These are phyloP conservation scores for Gracilaria caudata DNA, from an alignment of 23 red algal genomes.

Conservation along the genomic window DNA sequence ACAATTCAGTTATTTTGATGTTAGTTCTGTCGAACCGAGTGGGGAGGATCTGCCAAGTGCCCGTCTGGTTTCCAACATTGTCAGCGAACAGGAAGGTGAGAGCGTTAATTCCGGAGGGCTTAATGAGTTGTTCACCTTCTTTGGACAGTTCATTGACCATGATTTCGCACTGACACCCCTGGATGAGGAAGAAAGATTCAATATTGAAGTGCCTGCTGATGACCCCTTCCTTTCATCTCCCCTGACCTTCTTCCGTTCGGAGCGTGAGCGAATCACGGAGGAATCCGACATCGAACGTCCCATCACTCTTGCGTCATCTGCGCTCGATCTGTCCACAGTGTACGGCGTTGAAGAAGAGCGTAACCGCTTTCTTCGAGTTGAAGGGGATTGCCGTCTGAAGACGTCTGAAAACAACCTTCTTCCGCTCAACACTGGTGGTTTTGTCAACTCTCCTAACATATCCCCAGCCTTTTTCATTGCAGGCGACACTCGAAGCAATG, in stretches of 20 bases:
- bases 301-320: conserved; percentile 6
- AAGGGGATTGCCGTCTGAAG: conserved; percentile 27
- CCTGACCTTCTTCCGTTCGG: background rate
- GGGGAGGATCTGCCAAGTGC: conserved; percentile 20
- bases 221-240: background rate
- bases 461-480: conserved; percentile 59
- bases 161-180: conserved; percentile 40
- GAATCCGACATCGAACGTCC: background rate
- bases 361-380: background rate
- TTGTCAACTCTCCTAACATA: background rate
- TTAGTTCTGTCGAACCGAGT: background rate
- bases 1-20: conserved; percentile 7
- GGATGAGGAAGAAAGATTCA: background rate
- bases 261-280: background rate
- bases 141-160: no score
- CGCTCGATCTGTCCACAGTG: conserved; percentile 44
- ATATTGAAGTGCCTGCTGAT: conserved; percentile 8
- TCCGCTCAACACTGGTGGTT: conserved; percentile 22
- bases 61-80: conserved; percentile 47
- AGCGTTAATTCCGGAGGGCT: conserved; percentile 3
- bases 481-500: conserved; percentile 63
- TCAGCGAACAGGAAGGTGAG: conserved; percentile 30
- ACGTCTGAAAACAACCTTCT: conserved; percentile 30
- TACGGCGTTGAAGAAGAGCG: conserved; percentile 47
- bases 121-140: conserved; percentile 53